Base-by-base conservation (phyloP, 1,284 basidiomycete species). In the Ustilago crameri region DNA sequence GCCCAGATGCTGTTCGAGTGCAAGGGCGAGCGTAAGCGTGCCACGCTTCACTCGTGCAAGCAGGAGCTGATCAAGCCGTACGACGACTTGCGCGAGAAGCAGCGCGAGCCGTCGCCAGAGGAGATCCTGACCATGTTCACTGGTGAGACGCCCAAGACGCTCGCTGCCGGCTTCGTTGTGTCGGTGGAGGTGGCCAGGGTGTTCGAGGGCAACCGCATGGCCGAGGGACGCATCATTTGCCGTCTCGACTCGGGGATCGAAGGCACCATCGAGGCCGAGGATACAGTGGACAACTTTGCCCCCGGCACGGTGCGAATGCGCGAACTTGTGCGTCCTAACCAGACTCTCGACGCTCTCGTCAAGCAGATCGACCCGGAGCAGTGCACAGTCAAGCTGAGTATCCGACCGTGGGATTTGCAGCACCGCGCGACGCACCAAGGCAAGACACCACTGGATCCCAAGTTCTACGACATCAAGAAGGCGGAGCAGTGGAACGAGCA, bases 51-150 rank as follows among this genome's bases (percentile, higher is more conserved):
- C 80, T 90, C 92, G 34, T 78, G 76, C 53, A 67, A 67, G 44
- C 87, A 90, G 50, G 96, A 99, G 84, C 86, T 99, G n/a, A 86
- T 94, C 55, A 86, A 86, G 37, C 93, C 95, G 7, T 97, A 91
- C 80, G 87, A 88, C 26, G 96, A 99, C 79, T 86, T 88, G 67
- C 89, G 96, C 52, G 85, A 86, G 0, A 83, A 86, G 42, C 97
- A 95, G 87, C 84, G 85, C 18, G 79, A 88, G 20, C 91, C 94
- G 3, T 85, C 84, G 15, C 85, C 88, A 10, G 91, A 91, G 89
- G 92, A 97, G 65, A 88, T 96, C 22, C 85, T 98, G 75, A 94
- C 92, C 7, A 96, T 96, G 93, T 88, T 98, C 59, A 95, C 93
- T 20, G 94, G 95, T 27, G 95, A 98, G 85, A 95, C 93, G 2